Evolutionary conservation across 768 basidiomycete genomes (phyloP).

Genomic region (Suillus brevipes): DNA sequence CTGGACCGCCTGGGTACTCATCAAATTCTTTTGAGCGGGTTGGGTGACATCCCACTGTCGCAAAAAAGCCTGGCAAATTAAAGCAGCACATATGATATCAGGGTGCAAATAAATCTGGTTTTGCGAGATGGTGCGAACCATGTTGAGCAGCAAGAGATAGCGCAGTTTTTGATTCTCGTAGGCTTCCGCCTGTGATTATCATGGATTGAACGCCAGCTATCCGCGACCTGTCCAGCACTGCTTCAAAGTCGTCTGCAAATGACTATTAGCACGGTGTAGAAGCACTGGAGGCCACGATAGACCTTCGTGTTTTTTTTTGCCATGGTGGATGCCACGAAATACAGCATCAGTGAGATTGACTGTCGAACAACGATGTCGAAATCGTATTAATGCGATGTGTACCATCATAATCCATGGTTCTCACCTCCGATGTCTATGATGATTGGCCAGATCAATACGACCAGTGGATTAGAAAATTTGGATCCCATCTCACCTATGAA

Average conservation of each 20-base stretch:
- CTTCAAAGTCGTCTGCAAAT: conserved; percentile 58
- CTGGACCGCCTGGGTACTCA: conserved; percentile 50
- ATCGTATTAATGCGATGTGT: background rate
- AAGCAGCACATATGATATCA: background rate
- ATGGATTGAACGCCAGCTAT: conserved; percentile 65
- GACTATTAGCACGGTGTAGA: background rate
- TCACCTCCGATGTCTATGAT: conserved; percentile 42
- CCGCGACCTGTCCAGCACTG: conserved; percentile 55
- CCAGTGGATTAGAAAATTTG: background rate
- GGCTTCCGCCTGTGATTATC: conserved; percentile 75
- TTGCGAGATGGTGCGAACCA: conserved; percentile 35
- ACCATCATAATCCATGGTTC: background rate
- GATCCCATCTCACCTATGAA: conserved; percentile 33
- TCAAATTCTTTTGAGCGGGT: conserved; percentile 74
- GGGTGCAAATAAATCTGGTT: background rate
- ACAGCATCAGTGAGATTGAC: conserved; percentile 60
- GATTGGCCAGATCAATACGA: conserved; percentile 2
- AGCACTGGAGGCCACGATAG: conserved; percentile 8
- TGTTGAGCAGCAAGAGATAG: conserved; percentile 59
- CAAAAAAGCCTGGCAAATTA: conserved; percentile 51
- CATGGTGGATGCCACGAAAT: conserved; percentile 52
- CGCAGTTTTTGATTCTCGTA: conserved; percentile 61
- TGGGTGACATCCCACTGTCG: conserved; percentile 81
- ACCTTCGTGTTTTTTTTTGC: conserved; percentile 53
- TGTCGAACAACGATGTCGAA: conserved; percentile 17